phyloP scores from a whole-genome alignment of 2,329 filamentous ascomycete species.

The Metarhizium guizhouense region DNA sequence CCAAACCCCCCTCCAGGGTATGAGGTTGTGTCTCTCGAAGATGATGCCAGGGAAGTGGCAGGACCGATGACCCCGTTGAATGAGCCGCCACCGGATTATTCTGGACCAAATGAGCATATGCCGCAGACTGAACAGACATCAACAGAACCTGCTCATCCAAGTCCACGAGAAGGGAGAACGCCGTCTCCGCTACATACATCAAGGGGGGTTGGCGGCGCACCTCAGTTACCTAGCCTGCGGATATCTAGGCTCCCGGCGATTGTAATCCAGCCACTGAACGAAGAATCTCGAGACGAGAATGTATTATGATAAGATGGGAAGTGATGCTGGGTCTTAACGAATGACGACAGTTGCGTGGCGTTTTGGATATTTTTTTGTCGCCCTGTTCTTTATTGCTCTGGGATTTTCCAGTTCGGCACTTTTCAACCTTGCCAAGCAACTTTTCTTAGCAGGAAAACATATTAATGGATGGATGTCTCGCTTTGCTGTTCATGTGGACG shows the following conservation, averaged over 20 bases:
- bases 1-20: constrained; percentile 47
- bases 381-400: neutral
- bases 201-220: constrained; percentile 29
- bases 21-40: constrained; percentile 35
- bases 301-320: neutral
- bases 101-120: constrained; percentile 21
- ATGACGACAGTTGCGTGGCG: neutral
- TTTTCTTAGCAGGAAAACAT: too few species aligned
- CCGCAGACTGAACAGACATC: constrained; percentile 17
- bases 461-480: neutral
- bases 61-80: constrained; percentile 32
- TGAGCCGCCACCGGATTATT: constrained; percentile 45
- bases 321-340: neutral
- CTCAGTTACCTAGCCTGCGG: constrained; percentile 44
- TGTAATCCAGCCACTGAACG: constrained; percentile 12
- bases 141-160: constrained; percentile 9
- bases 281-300: neutral
- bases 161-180: neutral
- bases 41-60: constrained; percentile 29
- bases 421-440: neutral
- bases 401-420: neutral
- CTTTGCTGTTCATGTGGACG: too few species aligned
- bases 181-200: neutral
- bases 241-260: constrained; percentile 45
- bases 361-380: neutral